phyloP scores from a whole-genome alignment of 2,329 filamentous ascomycete genomes.

The Cercospora sojina region DNA sequence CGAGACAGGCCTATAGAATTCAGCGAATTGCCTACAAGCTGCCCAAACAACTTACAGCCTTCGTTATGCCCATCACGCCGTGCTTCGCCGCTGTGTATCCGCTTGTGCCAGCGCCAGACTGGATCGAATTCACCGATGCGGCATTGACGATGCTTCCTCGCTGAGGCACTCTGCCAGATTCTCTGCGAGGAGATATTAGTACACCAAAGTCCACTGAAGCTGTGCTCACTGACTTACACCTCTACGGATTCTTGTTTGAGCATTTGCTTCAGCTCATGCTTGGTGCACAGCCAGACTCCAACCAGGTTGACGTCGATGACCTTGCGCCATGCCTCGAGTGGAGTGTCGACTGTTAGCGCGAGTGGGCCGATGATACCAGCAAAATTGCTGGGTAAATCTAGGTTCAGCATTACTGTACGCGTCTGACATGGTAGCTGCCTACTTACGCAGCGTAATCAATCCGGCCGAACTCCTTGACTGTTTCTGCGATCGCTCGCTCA shows the following conservation, averaged over 20 bases:
- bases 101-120: conserved; percentile 38
- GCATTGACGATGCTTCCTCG: conserved; percentile 44
- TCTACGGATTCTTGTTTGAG: conserved; percentile 36
- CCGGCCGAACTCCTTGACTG: conserved; percentile 38
- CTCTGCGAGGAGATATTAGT: conserved; percentile 8
- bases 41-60: conserved; percentile 25
- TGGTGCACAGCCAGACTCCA: conserved; percentile 41
- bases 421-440: not conserved
- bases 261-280: conserved; percentile 46
- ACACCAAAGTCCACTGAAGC: not conserved
- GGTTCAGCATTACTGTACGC: not conserved
- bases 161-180: conserved; percentile 28
- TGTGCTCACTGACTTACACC: conserved; percentile 8
- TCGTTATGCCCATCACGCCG: conserved; percentile 45
- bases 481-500: conserved; percentile 36
- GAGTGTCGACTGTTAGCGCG: conserved; percentile 32
- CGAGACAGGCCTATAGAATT: conserved; percentile 27
- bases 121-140: conserved; percentile 41
- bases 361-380: conserved; percentile 40
- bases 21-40: not conserved
- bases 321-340: conserved; percentile 39
- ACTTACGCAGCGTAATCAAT: conserved; percentile 43
- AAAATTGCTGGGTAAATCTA: conserved; percentile 26
- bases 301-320: conserved; percentile 41
- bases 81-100: conserved; percentile 45